phyloP scores from a whole-genome alignment of 2,329 filamentous ascomycete genomes.

The Falciphora oryzae region DNA sequence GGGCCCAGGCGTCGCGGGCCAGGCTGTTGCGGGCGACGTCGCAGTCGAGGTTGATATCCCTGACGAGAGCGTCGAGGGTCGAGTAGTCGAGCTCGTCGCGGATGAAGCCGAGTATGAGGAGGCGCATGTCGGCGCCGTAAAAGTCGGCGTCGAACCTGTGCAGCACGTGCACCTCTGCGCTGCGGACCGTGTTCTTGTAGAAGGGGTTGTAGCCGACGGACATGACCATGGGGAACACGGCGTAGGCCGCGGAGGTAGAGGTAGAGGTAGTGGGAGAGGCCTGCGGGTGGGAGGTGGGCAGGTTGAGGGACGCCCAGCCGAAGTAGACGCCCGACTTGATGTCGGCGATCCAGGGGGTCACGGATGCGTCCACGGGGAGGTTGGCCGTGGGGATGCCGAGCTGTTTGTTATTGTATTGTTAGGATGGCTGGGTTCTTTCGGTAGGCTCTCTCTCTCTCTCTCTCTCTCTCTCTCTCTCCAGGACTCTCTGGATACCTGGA shows the following conservation, averaged over 20 bases:
- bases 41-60: slow-evolving; percentile 86
- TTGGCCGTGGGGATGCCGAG: slow-evolving; percentile 91
- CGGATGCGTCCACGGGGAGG: slow-evolving; percentile 64
- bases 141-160: slow-evolving; percentile 74
- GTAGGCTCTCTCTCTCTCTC: background rate
- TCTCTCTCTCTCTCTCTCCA: background rate
- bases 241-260: slow-evolving; percentile 19
- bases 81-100: slow-evolving; percentile 86
- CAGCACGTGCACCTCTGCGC: slow-evolving; percentile 70
- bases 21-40: slow-evolving; percentile 73
- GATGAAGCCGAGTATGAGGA: slow-evolving; percentile 82
- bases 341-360: slow-evolving; percentile 54
- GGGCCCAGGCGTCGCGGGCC: slow-evolving; percentile 55
- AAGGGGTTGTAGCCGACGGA: slow-evolving; percentile 96
- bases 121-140: slow-evolving; percentile 72
- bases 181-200: slow-evolving; percentile 85
- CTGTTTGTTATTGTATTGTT: background rate
- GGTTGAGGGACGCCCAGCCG: slow-evolving; percentile 74
- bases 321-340: slow-evolving; percentile 85
- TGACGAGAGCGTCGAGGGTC: slow-evolving; percentile 72
- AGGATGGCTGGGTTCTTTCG: background rate
- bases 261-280: slow-evolving; percentile 17
- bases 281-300: slow-evolving; percentile 45
- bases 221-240: slow-evolving; percentile 81
- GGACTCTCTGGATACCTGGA: background rate